phyloP scores from a whole-genome alignment of 768 basidiomycete species.

The Dioszegia aurantiaca region DNA sequence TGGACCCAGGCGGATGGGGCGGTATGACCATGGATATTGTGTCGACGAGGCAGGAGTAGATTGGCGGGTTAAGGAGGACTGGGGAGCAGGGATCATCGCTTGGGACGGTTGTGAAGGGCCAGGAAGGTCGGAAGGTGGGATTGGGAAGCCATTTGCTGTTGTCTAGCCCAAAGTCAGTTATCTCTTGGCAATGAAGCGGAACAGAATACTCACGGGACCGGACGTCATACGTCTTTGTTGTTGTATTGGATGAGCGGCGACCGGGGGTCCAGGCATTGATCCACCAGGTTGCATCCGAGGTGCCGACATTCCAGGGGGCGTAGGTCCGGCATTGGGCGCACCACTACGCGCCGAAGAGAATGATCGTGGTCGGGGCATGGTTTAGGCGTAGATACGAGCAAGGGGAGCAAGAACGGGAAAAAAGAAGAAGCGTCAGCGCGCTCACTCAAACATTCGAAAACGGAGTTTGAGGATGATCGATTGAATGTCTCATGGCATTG shows the following conservation, averaged over 20 bases:
- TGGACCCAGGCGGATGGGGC: slow-evolving; percentile 28
- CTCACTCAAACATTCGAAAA: background rate
- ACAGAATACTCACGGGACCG: background rate
- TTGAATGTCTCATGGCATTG: too few relatives aligned
- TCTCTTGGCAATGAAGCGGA: background rate
- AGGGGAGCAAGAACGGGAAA: too few relatives aligned
- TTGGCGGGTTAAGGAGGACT: slow-evolving; percentile 1
- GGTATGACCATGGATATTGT: slow-evolving; percentile 43
- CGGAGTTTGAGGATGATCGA: background rate
- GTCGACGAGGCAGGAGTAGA: slow-evolving; percentile 10
- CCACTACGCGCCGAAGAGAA: slow-evolving; percentile 8
- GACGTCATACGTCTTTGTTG: slow-evolving; percentile 12
- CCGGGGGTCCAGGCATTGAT: background rate
- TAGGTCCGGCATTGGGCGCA: slow-evolving; percentile 6
- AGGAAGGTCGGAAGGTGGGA: background rate
- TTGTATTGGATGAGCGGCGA: background rate
- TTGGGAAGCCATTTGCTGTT: background rate
- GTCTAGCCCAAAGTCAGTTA: background rate
- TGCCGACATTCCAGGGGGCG: background rate
- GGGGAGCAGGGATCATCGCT: slow-evolving; percentile 2
- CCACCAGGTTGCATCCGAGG: background rate
- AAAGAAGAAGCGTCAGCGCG: background rate
- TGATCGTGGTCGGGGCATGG: slow-evolving; percentile 16
- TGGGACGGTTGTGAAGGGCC: slow-evolving; percentile 3
- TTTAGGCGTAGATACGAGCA: background rate